Percentiles rank a stretch among this genome's conserved stretches.
phyloP scores from a whole-genome alignment of 495 filamentous ascomycete genomes.

The Tuber indicum region DNA sequence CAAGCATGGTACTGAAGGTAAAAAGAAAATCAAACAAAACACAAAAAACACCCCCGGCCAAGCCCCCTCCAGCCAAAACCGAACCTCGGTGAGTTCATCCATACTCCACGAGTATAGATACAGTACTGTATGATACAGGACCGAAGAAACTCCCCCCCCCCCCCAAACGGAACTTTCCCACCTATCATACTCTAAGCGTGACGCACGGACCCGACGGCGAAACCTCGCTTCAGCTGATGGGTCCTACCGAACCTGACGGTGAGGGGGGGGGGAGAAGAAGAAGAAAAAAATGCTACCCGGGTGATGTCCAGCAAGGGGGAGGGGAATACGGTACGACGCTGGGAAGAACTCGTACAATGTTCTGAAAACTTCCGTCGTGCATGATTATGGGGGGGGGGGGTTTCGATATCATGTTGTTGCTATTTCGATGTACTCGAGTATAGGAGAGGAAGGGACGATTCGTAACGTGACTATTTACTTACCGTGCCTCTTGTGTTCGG shows the following conservation, averaged over 20 bases:
- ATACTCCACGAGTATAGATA: not conserved
- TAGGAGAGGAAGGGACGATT: too few relatives aligned
- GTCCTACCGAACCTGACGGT: not conserved
- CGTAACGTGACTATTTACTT: too few relatives aligned
- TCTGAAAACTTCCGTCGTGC: too few relatives aligned
- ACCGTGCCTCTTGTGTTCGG: too few relatives aligned
- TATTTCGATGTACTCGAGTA: too few relatives aligned
- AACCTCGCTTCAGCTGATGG: not conserved
- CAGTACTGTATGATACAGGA: not conserved
- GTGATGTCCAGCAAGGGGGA: too few relatives aligned
- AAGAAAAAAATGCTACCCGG: not conserved
- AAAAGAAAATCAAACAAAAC: not conserved
- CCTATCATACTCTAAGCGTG: too few relatives aligned
- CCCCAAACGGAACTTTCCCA: not conserved
- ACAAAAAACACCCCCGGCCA: not conserved
- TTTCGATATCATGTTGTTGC: too few relatives aligned
- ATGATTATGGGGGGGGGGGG: too few relatives aligned
- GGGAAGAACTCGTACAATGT: too few relatives aligned
- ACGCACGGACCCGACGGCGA: not conserved
- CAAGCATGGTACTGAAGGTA: not conserved
- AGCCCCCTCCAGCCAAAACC: not conserved
- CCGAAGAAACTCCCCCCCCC: not conserved
- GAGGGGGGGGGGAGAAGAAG: not conserved
- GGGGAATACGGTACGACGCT: too few relatives aligned
- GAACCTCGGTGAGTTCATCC: not conserved